Evolutionary conservation across 1,139 yeast species (phyloP).

Genomic region (Kodamaea fungicola): DNA sequence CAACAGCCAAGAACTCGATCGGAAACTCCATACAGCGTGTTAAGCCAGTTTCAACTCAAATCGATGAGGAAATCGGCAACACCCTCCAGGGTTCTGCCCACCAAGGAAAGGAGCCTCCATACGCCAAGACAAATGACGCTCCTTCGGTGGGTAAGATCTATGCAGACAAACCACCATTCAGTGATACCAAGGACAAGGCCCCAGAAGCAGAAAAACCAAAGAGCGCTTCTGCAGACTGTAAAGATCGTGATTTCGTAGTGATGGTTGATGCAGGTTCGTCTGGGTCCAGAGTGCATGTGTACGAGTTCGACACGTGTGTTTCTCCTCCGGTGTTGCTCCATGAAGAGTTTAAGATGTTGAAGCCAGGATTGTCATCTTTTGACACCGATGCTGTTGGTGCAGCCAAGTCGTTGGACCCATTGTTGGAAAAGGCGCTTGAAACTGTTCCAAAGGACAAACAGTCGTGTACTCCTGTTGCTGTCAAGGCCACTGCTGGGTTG

Average conservation of each 20-base stretch:
- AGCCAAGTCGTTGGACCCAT: constrained; percentile 80
- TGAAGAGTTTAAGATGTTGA: constrained; percentile 83
- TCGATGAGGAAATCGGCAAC: constrained; percentile 22
- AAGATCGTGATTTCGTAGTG: constrained; percentile 52
- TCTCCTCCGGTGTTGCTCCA: constrained; percentile 74
- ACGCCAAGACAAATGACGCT: constrained; percentile 13
- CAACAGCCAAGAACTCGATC: constrained; percentile 30
- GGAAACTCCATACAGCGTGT: constrained; percentile 24
- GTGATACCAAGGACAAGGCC: constrained; percentile 8
- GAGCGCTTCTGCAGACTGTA: constrained; percentile 17
- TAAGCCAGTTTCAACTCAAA: constrained; percentile 25
- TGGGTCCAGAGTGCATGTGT: constrained; percentile 93
- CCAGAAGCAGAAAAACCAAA: constrained; percentile 5
- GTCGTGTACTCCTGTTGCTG: constrained; percentile 87
- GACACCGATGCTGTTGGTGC: constrained; percentile 81
- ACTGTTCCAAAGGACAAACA: constrained; percentile 72
- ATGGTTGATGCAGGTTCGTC: constrained; percentile 98
- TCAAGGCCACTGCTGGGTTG: constrained; percentile 97
- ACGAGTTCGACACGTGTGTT: constrained; percentile 81
- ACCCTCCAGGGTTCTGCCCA: constrained; percentile 35
- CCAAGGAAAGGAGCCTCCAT: constrained; percentile 36
- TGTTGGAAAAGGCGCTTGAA: constrained; percentile 68
- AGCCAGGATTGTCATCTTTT: constrained; percentile 88
- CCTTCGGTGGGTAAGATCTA: constrained; percentile 16
- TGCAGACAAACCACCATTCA: constrained; percentile 20